Base-by-base conservation (phyloP, 2,329 filamentous ascomycete species). In the Calonectria pauciramosa region DNA sequence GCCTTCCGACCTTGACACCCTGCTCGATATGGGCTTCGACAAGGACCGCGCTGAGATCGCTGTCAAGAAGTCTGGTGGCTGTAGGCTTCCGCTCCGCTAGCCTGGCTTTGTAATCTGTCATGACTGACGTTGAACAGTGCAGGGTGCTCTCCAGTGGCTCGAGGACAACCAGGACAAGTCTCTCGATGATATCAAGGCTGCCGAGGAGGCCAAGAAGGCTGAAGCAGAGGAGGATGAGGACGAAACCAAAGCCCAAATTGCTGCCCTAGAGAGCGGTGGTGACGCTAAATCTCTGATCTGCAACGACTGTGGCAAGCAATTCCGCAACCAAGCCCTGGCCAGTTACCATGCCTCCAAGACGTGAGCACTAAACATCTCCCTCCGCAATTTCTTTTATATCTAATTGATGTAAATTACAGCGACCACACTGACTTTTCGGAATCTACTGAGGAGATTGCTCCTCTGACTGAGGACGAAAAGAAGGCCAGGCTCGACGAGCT, bases 261-360 rank as follows among this genome's bases (percentile, higher is more conserved):
- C 92, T 7, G 90, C 91, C n/a, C 88, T 96, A 3, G 89, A 94
- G 80, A 91, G 91, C 2, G 95, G 94, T 2, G 95, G 94, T 73
- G 92, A 93, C 71, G 94, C 96, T 71, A 91, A 92, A 82, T 98
- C 95, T 64, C 91, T 99, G 70, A 90, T 97, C 66, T 99, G 97
- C 90, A 97, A 98, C 78, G 96, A 98, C 71, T 99, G 97, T 83
- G 94, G 94, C 82, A 98, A 98, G 90, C 94, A 93, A 83, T 97
- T 99, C 86, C 91, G 95, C 79, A 95, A 92, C 81, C 91, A 94
- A 77, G 92, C 93, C 32, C 92, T 96, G 78, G 97, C 96, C 13
- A 94, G 96, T 81, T 98, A 95, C 84, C 97, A 99, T 84, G 97
- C 96, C 38, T 92, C 92, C 81, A 98, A 98, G 87, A 96, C 95